These are phyloP conservation scores for Trichophaea hybrida DNA, from an alignment of 2,329 filamentous ascomycete genomes.

Conservation along the genomic window DNA sequence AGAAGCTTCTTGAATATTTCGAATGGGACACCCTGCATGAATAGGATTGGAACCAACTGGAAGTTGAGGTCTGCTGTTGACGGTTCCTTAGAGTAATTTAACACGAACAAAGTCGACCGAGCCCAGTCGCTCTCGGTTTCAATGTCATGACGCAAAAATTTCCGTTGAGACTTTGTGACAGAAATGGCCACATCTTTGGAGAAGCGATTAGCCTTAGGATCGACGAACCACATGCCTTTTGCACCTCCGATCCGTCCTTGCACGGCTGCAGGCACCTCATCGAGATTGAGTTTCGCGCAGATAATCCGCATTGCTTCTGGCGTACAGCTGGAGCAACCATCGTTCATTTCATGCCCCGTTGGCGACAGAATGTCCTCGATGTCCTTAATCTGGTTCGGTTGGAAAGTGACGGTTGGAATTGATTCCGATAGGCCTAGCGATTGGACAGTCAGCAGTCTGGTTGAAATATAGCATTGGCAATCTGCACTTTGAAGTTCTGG, in stretches of 20 bases:
- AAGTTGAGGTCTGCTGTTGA: constrained; percentile 46
- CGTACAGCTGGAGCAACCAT: constrained; percentile 54
- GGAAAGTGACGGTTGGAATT: constrained; percentile 21
- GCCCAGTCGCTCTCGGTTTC: constrained; percentile 33
- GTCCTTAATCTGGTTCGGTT: constrained; percentile 28
- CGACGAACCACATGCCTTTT: constrained; percentile 62
- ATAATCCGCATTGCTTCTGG: constrained; percentile 42
- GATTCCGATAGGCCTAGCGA: constrained; percentile 21
- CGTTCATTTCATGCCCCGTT: constrained; percentile 42
- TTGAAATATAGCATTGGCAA: no score
- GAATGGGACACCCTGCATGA: constrained; percentile 41
- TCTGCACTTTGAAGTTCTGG: no score
- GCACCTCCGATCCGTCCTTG: constrained; percentile 58
- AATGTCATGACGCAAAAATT: constrained; percentile 44
- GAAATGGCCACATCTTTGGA: constrained; percentile 26
- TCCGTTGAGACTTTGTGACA: constrained; percentile 44
- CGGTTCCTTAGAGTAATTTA: constrained; percentile 36
- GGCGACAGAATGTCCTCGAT: constrained; percentile 31
- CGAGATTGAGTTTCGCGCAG: constrained; percentile 37
- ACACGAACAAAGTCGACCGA: constrained; percentile 53
- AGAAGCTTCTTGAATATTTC: constrained; percentile 39
- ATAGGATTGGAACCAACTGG: constrained; percentile 54
- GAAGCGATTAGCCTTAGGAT: constrained; percentile 51
- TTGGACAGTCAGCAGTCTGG: no score
- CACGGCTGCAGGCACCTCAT: constrained; percentile 45